Percentiles rank a stretch among this genome's conserved stretches.
phyloP scores from a whole-genome alignment of 305 asterid genomes.

The Fraxinus baroniana region DNA sequence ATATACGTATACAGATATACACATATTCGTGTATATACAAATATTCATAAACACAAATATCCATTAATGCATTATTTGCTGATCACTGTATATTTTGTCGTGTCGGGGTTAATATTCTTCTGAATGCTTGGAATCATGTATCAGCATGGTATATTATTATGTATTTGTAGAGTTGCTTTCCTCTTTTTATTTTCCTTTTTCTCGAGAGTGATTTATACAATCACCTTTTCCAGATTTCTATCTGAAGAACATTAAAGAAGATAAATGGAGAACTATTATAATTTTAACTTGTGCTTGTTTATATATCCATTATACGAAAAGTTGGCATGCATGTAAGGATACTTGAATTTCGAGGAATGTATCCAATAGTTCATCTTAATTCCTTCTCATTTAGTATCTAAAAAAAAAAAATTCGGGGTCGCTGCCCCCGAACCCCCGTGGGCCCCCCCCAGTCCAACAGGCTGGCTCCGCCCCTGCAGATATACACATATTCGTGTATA shows the following conservation, averaged over 20 bases:
- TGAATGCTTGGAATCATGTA: constrained; percentile 1
- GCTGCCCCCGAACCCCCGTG: too few species aligned
- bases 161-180: background rate
- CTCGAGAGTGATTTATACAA: background rate
- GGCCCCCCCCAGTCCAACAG: too few species aligned
- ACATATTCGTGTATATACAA: background rate
- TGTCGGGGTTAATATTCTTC: background rate
- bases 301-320: background rate
- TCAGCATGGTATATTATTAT: background rate
- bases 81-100: background rate
- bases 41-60: background rate
- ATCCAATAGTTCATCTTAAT: background rate
- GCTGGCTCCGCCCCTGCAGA: too few species aligned
- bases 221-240: background rate
- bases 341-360: background rate
- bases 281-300: background rate
- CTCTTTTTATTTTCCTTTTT: background rate
- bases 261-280: background rate
- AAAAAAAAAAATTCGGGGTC: too few species aligned
- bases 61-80: background rate
- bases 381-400: background rate
- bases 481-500: background rate
- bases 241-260: background rate
- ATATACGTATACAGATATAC: background rate
- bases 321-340: background rate